These are phyloP conservation scores for Hibiscus mutabilis DNA, from an alignment of 345 rosid species.

Conservation along the genomic window DNA sequence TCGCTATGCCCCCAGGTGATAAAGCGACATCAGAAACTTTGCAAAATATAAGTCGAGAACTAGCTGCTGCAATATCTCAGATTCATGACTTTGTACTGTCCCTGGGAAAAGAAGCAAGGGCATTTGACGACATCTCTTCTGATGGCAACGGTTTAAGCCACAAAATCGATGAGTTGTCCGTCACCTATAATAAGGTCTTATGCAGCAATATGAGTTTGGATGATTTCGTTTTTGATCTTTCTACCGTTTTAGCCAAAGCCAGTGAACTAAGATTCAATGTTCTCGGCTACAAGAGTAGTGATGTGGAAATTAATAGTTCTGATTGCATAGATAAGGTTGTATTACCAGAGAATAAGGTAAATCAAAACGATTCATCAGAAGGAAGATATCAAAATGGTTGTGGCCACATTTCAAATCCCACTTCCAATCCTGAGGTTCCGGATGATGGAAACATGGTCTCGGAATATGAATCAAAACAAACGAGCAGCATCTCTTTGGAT, in stretches of 20 bases:
- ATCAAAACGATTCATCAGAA: conserved; percentile 38
- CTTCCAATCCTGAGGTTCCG: conserved; percentile 72
- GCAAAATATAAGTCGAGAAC: conserved; percentile 39
- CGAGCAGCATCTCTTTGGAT: conserved; percentile 46
- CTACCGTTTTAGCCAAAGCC: conserved; percentile 61
- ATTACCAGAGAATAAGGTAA: conserved; percentile 69
- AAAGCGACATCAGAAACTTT: conserved; percentile 24
- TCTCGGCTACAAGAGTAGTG: conserved; percentile 48
- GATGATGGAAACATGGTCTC: conserved; percentile 58
- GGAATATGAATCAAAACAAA: conserved; percentile 33
- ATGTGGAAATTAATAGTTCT: conserved; percentile 64
- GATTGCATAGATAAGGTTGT: conserved; percentile 97
- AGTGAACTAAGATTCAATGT: conserved; percentile 53
- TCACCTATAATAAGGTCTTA: conserved; percentile 45
- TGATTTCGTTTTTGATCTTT: conserved; percentile 59
- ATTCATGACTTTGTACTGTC: conserved; percentile 63
- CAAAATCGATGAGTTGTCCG: conserved; percentile 59
- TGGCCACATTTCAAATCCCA: conserved; percentile 50
- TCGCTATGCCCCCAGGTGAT: conserved; percentile 25
- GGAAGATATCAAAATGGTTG: conserved; percentile 57
- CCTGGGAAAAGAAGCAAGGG: conserved; percentile 64
- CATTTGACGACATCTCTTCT: conserved; percentile 34
- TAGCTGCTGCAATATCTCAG: conserved; percentile 54
- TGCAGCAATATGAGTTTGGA: conserved; percentile 28
- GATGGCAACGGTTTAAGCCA: conserved; percentile 36